Conservation (phyloP, 2,329 filamentous ascomycete species). For the Phaeosphaeria sp. region DNA sequence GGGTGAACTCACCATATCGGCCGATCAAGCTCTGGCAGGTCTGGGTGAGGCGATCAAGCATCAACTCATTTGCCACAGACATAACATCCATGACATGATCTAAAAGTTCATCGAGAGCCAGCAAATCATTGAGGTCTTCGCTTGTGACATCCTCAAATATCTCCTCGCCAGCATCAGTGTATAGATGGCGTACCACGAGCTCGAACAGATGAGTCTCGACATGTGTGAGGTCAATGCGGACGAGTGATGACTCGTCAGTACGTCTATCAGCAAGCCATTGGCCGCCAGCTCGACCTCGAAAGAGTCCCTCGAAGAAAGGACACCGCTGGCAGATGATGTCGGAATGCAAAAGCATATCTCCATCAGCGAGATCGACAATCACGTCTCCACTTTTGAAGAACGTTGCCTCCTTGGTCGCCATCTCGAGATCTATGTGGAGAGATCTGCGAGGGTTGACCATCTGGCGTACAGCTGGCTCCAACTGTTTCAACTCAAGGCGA, state of each 20-base stretch:
- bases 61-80: conserved; percentile 88
- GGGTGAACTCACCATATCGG: conserved; percentile 65
- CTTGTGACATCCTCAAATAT: conserved; percentile 80
- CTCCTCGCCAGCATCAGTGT: conserved; percentile 79
- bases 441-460: conserved; percentile 71
- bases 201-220: conserved; percentile 75
- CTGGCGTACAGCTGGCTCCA: conserved; percentile 79
- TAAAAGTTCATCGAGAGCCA: conserved; percentile 76
- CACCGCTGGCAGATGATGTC: conserved; percentile 81
- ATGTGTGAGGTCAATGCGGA: conserved; percentile 83
- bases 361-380: conserved; percentile 78
- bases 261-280: conserved; percentile 80
- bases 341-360: conserved; percentile 74
- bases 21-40: conserved; percentile 87
- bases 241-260: conserved; percentile 55
- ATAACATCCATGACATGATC: conserved; percentile 92
- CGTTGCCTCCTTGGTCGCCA: conserved; percentile 69
- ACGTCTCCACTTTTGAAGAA: conserved; percentile 85
- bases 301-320: conserved; percentile 90
- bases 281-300: conserved; percentile 84
- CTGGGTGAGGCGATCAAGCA: conserved; percentile 89
- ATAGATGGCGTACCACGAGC: conserved; percentile 81
- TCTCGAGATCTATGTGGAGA: conserved; percentile 72
- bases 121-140: conserved; percentile 57
- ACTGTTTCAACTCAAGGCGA: conserved; percentile 69